Evolutionary conservation across 2,329 filamentous ascomycete species (phyloP).

Genomic region (Penicillium aurantiogriseum): DNA sequence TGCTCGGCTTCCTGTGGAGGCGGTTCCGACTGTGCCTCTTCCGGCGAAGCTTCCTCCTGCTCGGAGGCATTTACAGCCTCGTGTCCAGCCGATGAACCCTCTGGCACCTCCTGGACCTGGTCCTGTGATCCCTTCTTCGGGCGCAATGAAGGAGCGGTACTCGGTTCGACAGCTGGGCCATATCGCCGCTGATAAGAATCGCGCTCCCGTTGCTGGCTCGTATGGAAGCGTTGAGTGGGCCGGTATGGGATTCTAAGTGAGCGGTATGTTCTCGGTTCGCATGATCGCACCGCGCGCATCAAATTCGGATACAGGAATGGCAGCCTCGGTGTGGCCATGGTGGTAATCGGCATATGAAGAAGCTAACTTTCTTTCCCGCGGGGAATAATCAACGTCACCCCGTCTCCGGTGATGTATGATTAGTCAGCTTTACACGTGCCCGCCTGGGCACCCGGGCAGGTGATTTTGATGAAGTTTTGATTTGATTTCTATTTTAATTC

Average conservation of each 20-base stretch:
- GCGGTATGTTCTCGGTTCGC: slow-evolving; percentile 45
- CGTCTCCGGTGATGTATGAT: not conserved
- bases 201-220: slow-evolving; percentile 36
- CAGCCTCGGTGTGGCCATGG: slow-evolving; percentile 63
- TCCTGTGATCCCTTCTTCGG: slow-evolving; percentile 28
- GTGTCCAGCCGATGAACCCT: slow-evolving; percentile 8
- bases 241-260: slow-evolving; percentile 40
- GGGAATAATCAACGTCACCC: slow-evolving; percentile 10
- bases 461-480: not conserved
- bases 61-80: slow-evolving; percentile 2
- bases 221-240: slow-evolving; percentile 37
- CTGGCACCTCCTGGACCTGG: slow-evolving; percentile 16
- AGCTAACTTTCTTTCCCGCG: slow-evolving; percentile 22
- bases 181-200: slow-evolving; percentile 47
- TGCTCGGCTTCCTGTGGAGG: slow-evolving; percentile 12
- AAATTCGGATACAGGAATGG: slow-evolving; percentile 69
- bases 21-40: slow-evolving; percentile 10
- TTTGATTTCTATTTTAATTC: not conserved
- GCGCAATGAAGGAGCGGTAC: slow-evolving; percentile 38
- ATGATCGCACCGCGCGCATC: slow-evolving; percentile 56
- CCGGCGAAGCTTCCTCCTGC: slow-evolving; percentile 3
- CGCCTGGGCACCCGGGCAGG: not conserved
- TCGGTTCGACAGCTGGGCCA: slow-evolving; percentile 46
- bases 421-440: not conserved
- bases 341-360: slow-evolving; percentile 17